phyloP scores from a whole-genome alignment of 176 grass and related monocot species.

The Aegilops speltoides region DNA sequence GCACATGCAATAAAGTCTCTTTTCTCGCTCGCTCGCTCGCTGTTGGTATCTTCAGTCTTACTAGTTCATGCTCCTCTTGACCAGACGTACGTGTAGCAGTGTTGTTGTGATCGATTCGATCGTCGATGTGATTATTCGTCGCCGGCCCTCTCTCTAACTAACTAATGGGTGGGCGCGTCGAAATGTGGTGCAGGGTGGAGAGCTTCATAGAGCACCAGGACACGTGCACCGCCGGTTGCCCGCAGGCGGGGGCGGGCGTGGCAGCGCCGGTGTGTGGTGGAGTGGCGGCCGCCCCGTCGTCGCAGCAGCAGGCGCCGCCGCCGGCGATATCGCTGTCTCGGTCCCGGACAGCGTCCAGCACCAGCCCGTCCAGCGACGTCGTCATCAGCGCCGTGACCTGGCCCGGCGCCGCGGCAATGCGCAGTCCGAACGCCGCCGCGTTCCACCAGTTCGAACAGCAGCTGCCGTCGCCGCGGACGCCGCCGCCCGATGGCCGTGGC shows the following conservation, averaged over 20 bases:
- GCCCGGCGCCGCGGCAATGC: conserved; percentile 33
- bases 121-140: background rate
- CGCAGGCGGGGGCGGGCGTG: conserved; percentile 1
- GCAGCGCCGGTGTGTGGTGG: background rate
- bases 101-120: background rate
- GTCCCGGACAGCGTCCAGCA: conserved; percentile 48
- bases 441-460: conserved; percentile 26
- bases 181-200: conserved; percentile 67
- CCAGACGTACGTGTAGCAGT: background rate
- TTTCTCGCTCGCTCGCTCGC: background rate
- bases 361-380: conserved; percentile 65
- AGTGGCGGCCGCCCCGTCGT: background rate
- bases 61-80: background rate
- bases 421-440: conserved; percentile 8
- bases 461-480: conserved; percentile 17
- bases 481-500: background rate
- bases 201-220: conserved; percentile 99
- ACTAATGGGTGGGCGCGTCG: too few species aligned
- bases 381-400: conserved; percentile 45
- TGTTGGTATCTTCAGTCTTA: background rate
- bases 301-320: conserved; percentile 12
- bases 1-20: conserved; percentile 35
- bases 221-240: conserved; percentile 56
- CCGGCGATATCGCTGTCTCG: conserved; percentile 21
- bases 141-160: background rate